Base-by-base conservation (phyloP, 805 yeast species). In the Metschnikowia borealis region DNA sequence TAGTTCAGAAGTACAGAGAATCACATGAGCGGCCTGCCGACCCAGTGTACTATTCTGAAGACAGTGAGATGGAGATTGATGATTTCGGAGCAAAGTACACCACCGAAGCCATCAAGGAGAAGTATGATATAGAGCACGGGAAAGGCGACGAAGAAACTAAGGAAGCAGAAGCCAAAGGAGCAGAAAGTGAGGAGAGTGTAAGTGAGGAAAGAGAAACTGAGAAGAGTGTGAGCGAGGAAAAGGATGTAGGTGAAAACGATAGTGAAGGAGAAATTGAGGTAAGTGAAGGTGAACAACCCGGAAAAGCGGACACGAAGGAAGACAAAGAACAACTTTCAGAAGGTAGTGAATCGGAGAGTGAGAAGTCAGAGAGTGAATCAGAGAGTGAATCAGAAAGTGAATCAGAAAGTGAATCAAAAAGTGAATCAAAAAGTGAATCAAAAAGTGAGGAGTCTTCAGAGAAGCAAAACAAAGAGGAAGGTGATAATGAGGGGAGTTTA, bases 21-120 rank as follows among this genome's bases (percentile, higher is more conserved):
- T 37, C 54, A 3, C 58, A 54, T 7, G 64, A 61, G 38, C 58
- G 58, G 39, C 68, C 71, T 3, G 47, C 53, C 6, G 68, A 61
- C 26, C 69, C 66, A 44, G 61, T 61, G 3, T 67, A 70, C 49
- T 71, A 63, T 45, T 69, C 66, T 41, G 77, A 72, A 54, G 73
- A 68, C 50, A 71, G 73, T 50, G 75, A 71, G 18, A 44, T 71
- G 38, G 76, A 70, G 42, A 52, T 69, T 44, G 73, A 67, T 44
- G 53, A 38, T 2, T 57, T 66, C 38, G 64, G 63, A 8, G 50
- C 56, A 18, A 56, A 56, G 31, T 55, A 60, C 15, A 54, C 69
- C 6, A 67, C 70, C 2, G 73, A 69, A 45, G 67, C 66, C 1
- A 59, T 63, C 18, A 59, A 60, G 46, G 46, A 56, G 17, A 53